Percentiles rank a stretch among this genome's conserved stretches.
Evolutionary conservation across 306 rosid species (phyloP).

Genomic region (Cucurbita ficifolia): DNA sequence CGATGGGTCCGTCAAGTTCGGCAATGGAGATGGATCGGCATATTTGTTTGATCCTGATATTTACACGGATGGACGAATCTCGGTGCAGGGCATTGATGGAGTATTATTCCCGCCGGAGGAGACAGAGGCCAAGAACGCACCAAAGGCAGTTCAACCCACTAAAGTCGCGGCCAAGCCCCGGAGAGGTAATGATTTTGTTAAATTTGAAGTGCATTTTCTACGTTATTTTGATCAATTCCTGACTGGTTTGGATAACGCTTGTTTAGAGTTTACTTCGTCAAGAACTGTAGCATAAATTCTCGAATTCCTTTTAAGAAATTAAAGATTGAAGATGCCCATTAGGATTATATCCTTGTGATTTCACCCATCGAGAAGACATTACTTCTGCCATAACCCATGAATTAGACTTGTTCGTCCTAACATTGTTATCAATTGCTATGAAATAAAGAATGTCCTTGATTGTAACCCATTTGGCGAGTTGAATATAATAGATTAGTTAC

Average conservation of each 20-base stretch:
- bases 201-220: background rate
- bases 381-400: background rate
- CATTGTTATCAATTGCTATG: background rate
- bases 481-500: background rate
- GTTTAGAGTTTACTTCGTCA: background rate
- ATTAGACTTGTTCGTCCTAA: background rate
- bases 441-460: background rate
- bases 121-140: background rate
- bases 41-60: constrained; percentile 21
- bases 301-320: background rate
- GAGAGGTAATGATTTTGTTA: constrained; percentile 9
- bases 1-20: constrained; percentile 23
- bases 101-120: constrained; percentile 19
- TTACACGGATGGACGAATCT: constrained; percentile 21
- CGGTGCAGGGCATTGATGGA: constrained; percentile 23
- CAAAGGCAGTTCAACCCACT: background rate
- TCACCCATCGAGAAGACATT: background rate
- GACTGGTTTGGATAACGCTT: background rate
- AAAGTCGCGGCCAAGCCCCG: constrained; percentile 15
- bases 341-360: background rate
- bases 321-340: background rate
- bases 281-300: background rate
- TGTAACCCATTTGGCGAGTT: background rate
- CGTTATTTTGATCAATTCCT: background rate
- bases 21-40: constrained; percentile 13